Evolutionary conservation across 306 rosid genomes (phyloP).

Genomic region (Chamaecrista fasciculata): DNA sequence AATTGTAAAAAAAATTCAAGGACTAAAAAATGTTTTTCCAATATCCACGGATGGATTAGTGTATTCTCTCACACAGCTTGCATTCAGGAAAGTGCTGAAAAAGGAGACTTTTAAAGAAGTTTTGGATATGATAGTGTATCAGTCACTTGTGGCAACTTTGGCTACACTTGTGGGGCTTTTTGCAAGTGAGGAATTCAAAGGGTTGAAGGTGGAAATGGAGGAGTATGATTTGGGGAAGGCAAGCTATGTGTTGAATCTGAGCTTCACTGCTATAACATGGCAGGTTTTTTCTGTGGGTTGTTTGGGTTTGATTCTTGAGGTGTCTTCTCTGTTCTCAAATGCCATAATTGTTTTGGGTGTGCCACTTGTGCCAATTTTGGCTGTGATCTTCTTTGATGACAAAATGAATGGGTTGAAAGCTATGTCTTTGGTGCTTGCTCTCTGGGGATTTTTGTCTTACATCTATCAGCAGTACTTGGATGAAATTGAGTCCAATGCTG

Average conservation of each 20-base stretch:
- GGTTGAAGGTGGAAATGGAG: conserved; percentile 35
- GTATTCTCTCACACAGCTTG: conserved; percentile 40
- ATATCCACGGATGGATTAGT: too few relatives aligned
- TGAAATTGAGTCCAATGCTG: neutral
- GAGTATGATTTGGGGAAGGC: conserved; percentile 34
- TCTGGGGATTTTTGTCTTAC: conserved; percentile 55
- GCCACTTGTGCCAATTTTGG: conserved; percentile 50
- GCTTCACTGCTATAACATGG: conserved; percentile 36
- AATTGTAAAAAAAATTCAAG: too few relatives aligned
- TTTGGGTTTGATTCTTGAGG: conserved; percentile 46
- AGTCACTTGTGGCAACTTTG: conserved; percentile 35
- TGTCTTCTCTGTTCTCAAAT: conserved; percentile 55
- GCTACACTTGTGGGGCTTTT: conserved; percentile 42
- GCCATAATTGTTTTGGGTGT: conserved; percentile 40
- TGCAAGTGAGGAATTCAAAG: conserved; percentile 43
- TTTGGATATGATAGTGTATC: conserved; percentile 42
- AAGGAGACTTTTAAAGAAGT: too few relatives aligned
- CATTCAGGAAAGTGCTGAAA: conserved; percentile 36
- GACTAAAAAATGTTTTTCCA: too few relatives aligned
- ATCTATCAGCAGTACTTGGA: conserved; percentile 45
- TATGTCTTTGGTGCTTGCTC: conserved; percentile 40
- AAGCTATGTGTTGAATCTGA: conserved; percentile 35
- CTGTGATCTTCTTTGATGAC: conserved; percentile 43
- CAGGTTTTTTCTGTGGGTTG: conserved; percentile 31
- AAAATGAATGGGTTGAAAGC: conserved; percentile 43